These are phyloP conservation scores for Epichloe uncinata DNA, from an alignment of 2,329 filamentous ascomycete species.

Conservation along the genomic window DNA sequence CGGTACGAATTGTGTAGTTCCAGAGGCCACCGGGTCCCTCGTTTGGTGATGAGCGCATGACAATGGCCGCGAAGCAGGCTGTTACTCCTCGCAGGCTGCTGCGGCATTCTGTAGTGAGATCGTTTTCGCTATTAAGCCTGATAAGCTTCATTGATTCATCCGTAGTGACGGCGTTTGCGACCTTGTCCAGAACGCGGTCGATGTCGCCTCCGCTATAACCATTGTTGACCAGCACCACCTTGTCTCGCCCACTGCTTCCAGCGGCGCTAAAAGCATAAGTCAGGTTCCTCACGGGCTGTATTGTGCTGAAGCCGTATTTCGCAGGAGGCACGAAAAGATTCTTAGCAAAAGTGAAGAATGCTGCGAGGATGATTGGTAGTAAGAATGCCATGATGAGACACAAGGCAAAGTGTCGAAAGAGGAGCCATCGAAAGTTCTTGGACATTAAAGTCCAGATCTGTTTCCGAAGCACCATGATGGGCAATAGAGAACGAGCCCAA, in stretches of 20 bases:
- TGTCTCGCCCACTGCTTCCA: slow-evolving; percentile 44
- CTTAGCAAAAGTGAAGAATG: slow-evolving; percentile 57
- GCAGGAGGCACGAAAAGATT: slow-evolving; percentile 74
- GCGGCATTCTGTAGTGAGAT: slow-evolving; percentile 49
- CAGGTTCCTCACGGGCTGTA: slow-evolving; percentile 49
- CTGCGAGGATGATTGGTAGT: slow-evolving; percentile 43
- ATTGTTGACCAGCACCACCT: slow-evolving; percentile 67
- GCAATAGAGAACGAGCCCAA: neutral
- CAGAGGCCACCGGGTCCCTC: slow-evolving; percentile 55
- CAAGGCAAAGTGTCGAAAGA: slow-evolving; percentile 38
- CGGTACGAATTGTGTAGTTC: slow-evolving; percentile 78
- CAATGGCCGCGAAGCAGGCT: slow-evolving; percentile 57
- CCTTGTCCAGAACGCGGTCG: slow-evolving; percentile 50
- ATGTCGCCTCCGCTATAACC: slow-evolving; percentile 57
- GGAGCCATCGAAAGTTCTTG: slow-evolving; percentile 48
- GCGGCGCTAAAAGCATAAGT: slow-evolving; percentile 47
- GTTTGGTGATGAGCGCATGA: slow-evolving; percentile 61
- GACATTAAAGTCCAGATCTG: slow-evolving; percentile 47
- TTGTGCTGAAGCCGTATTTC: slow-evolving; percentile 55
- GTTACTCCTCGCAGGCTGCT: slow-evolving; percentile 54
- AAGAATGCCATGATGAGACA: slow-evolving; percentile 44
- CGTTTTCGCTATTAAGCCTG: slow-evolving; percentile 38
- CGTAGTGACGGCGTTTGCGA: slow-evolving; percentile 43
- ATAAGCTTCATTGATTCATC: slow-evolving; percentile 40
- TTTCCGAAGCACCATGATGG: slow-evolving; percentile 36